Base-by-base conservation (phyloP, 2,329 filamentous ascomycete genomes). In the Fusarium sp. region DNA sequence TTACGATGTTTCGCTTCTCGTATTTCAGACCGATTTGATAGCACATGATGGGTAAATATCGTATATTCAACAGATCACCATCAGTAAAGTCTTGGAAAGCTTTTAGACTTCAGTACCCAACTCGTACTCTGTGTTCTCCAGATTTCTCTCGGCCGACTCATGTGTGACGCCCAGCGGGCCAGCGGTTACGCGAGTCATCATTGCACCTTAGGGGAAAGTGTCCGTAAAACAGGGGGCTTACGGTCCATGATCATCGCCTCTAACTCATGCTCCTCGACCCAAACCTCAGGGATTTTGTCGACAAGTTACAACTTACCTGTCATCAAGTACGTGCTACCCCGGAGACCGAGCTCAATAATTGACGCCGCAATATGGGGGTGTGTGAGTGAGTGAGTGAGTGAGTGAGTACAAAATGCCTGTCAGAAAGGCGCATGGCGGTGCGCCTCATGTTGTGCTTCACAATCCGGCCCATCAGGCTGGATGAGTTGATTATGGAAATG, bases 71-170 rank as follows among this genome's bases (percentile, higher is more conserved):
- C 40, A 30, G 38, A 33, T 42, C 30, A 15, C 49, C 30, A 26
- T 30, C 27, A 49, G 58, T 44, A 27, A 35, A 49, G 53, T 63
- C 48, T 62, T 62, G 69, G 49, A 55, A 30, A 32, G 41, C 18
- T 52, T 27, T 55, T 48, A 35, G 53, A 48, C 53, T 54, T 56
- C 32, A 42, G 56, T 67, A 61, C 49, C 60, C 61, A 30, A 63
- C 50, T 72, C 42, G 50, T 60, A 68, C 58, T 54, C 52, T 40
- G 32, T 23, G 40, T 50, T 49, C 30, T 57, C 49, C 38, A 57
- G 56, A 46, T 49, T 33, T 48, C 48, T 48, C 60, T 71, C 64
- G 64, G 68, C 64, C 68, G 69, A 65, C 64, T 69, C 54, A 46
- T 66, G 50, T 69, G 60, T 30, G 64, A 32, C 33, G 30, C n/a